These are phyloP conservation scores for Termitomyces heimii DNA, from an alignment of 768 basidiomycete species.

Conservation along the genomic window DNA sequence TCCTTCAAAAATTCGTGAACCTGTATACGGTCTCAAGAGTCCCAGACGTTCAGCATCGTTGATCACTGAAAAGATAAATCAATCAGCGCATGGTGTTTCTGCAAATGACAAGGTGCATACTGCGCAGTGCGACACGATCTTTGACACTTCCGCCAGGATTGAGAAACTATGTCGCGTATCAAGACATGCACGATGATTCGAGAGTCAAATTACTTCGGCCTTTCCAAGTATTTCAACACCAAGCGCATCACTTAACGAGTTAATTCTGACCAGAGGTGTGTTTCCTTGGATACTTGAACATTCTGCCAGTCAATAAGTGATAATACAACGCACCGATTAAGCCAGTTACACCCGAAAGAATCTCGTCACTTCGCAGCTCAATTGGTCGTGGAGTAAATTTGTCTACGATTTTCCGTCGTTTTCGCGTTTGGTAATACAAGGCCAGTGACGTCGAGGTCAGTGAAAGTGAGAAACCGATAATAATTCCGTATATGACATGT, in stretches of 20 bases:
- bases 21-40: slow-evolving; percentile 76
- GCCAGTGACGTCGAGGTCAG: slow-evolving; percentile 63
- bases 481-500: slow-evolving; percentile 37
- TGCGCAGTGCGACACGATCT: slow-evolving; percentile 91
- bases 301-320: background rate
- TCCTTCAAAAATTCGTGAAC: slow-evolving; percentile 94
- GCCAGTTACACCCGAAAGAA: slow-evolving; percentile 76
- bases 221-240: slow-evolving; percentile 95
- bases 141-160: slow-evolving; percentile 99
- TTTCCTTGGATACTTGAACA: slow-evolving; percentile 53
- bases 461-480: slow-evolving; percentile 76
- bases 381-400: slow-evolving; percentile 50
- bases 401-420: slow-evolving; percentile 33
- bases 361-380: slow-evolving; percentile 68
- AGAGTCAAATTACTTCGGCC: slow-evolving; percentile 60
- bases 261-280: slow-evolving; percentile 88
- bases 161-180: slow-evolving; percentile 53
- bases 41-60: slow-evolving; percentile 87
- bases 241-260: slow-evolving; percentile 83
- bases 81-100: background rate
- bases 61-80: slow-evolving; percentile 57
- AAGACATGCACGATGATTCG: background rate
- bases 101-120: slow-evolving; percentile 35
- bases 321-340: slow-evolving; percentile 62
- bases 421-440: slow-evolving; percentile 45